Evolutionary conservation across 352 stramenopile genomes (phyloP).

Genomic region (Albugo laibachii): DNA sequence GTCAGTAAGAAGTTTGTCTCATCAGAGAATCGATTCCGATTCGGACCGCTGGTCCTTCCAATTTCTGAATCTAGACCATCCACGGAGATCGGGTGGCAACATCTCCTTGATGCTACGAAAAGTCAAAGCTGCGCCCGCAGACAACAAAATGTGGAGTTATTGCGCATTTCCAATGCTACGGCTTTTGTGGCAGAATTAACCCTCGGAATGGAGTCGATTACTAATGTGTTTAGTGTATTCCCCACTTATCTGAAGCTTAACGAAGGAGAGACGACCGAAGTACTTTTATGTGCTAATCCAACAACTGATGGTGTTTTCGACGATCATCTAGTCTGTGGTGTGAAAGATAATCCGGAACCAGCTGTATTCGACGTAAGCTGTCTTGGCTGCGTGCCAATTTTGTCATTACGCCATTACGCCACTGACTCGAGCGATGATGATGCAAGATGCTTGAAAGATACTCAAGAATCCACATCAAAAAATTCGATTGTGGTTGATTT

Average conservation of each 20-base stretch:
- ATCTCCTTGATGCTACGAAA: constrained; percentile 16
- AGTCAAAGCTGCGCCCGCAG: neutral
- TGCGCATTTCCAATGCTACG: constrained; percentile 76
- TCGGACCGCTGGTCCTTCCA: constrained; percentile 77
- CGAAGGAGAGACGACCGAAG: constrained; percentile 80
- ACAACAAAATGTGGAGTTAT: constrained; percentile 57
- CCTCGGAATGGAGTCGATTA: neutral
- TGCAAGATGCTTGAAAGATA: neutral
- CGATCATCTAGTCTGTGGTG: constrained; percentile 73
- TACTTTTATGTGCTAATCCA: constrained; percentile 84
- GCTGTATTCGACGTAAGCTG: constrained; percentile 76
- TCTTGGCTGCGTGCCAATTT: constrained; percentile 53
- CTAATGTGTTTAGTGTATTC: constrained; percentile 44
- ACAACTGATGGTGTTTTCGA: constrained; percentile 27
- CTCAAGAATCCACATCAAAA: constrained; percentile 6
- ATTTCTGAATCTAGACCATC: constrained; percentile 7
- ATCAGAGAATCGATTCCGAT: constrained; percentile 80
- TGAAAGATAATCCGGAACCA: constrained; percentile 82
- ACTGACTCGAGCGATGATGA: neutral
- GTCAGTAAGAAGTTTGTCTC: constrained; percentile 85
- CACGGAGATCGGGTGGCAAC: constrained; percentile 24
- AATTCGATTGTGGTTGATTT: constrained; percentile 62
- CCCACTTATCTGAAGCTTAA: constrained; percentile 50
- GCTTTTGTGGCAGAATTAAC: too few species aligned
- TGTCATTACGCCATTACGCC: constrained; percentile 34